A percentile compares a stretch with the other conserved stretches of the same genome.
These are phyloP conservation scores for Artomyces pyxidatus DNA, from an alignment of 768 basidiomycete species.

Conservation along the genomic window DNA sequence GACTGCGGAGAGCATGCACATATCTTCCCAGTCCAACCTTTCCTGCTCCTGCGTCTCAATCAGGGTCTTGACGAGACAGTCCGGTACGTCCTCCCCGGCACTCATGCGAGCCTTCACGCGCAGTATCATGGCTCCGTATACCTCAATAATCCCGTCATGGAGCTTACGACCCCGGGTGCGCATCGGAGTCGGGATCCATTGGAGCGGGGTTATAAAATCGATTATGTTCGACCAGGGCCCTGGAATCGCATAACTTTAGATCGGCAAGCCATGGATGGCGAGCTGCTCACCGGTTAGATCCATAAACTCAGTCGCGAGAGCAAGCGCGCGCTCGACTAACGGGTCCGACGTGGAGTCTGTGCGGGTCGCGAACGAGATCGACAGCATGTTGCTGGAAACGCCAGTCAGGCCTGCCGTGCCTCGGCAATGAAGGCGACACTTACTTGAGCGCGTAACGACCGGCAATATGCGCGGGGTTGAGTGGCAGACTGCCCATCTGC, in stretches of 20 bases:
- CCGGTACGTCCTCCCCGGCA: constrained; percentile 24
- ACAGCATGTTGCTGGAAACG: constrained; percentile 36
- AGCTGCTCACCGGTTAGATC: constrained; percentile 19
- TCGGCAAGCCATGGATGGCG: background rate
- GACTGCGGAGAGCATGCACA: constrained; percentile 26
- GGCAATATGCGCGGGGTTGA: constrained; percentile 33
- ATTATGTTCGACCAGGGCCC: constrained; percentile 38
- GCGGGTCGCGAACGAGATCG: constrained; percentile 34
- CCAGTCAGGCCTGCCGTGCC: background rate
- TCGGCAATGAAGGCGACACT: background rate
- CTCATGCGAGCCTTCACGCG: constrained; percentile 23
- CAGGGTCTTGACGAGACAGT: constrained; percentile 28
- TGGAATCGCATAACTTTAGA: background rate
- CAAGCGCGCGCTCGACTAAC: constrained; percentile 28
- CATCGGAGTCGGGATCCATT: constrained; percentile 31
- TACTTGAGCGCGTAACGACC: constrained; percentile 28
- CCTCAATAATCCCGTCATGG: constrained; percentile 25
- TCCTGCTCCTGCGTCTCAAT: constrained; percentile 23
- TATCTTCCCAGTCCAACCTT: constrained; percentile 24
- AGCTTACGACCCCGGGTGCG: constrained; percentile 31
- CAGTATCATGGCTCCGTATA: constrained; percentile 27
- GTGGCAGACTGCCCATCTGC: constrained; percentile 23
- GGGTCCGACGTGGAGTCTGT: constrained; percentile 32
- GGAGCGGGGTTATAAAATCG: constrained; percentile 37
- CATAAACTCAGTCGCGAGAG: constrained; percentile 38